phyloP scores from a whole-genome alignment of 1,139 yeast genomes.

The Yamadazyma pseudoaaseri region DNA sequence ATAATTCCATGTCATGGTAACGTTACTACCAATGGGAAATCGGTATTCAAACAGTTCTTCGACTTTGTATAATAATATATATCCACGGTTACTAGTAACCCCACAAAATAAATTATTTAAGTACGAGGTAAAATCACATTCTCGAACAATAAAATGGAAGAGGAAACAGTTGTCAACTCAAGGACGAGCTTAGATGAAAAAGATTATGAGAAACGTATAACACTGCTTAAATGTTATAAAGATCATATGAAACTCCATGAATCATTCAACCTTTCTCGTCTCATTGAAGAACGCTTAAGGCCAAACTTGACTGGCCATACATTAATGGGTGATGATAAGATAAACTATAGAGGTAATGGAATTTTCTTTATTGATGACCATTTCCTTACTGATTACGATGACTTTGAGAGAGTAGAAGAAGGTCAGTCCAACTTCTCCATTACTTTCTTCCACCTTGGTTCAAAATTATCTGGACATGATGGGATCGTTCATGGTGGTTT shows the following conservation, averaged over 20 bases:
- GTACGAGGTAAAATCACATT: not conserved
- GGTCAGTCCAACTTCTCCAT: conserved; percentile 20
- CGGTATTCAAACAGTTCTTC: conserved; percentile 21
- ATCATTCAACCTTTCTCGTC: conserved; percentile 12
- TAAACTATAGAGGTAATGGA: conserved; percentile 35
- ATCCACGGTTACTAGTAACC: conserved; percentile 3
- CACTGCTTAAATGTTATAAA: conserved; percentile 8
- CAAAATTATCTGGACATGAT: conserved; percentile 46
- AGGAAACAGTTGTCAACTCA: conserved; percentile 9
- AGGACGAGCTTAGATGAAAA: conserved; percentile 11
- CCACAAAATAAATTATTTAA: conserved; percentile 1
- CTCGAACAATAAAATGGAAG: conserved; percentile 4
- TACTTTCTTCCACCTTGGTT: conserved; percentile 48
- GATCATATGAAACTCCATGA: conserved; percentile 7
- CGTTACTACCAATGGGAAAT: conserved; percentile 47
- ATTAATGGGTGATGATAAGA: conserved; percentile 34
- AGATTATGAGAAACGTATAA: conserved; percentile 7
- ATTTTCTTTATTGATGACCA: conserved; percentile 34
- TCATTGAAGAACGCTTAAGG: conserved; percentile 22
- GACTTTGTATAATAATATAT: conserved; percentile 8
- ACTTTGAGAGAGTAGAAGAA: conserved; percentile 14
- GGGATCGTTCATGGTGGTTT: conserved; percentile 59
- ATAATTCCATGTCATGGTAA: conserved; percentile 62
- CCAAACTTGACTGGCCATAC: conserved; percentile 41
- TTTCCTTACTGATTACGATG: conserved; percentile 20